These are phyloP conservation scores for Bauhinia variegata DNA, from an alignment of 306 rosid species.

Conservation along the genomic window DNA sequence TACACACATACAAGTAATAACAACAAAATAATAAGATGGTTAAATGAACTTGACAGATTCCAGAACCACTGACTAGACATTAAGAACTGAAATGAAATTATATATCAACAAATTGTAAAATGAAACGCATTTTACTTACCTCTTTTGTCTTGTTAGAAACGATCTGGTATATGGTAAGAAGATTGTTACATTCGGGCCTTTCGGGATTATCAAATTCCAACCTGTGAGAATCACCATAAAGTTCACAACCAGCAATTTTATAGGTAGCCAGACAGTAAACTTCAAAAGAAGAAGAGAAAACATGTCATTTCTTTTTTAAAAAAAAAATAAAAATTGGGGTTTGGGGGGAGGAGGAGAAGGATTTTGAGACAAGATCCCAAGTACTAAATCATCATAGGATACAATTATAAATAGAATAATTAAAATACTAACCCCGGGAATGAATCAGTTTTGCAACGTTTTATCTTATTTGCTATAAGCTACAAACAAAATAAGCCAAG, in stretches of 20 bases:
- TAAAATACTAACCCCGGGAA: slow-evolving; percentile 68
- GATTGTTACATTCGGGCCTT: slow-evolving; percentile 96
- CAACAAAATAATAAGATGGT: background rate
- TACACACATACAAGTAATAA: background rate
- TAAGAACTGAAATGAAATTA: background rate
- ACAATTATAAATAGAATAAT: slow-evolving; percentile 33
- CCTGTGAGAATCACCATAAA: slow-evolving; percentile 54
- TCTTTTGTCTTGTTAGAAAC: slow-evolving; percentile 78
- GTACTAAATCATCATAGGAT: slow-evolving; percentile 33
- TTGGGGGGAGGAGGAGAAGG: background rate
- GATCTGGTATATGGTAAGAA: slow-evolving; percentile 90
- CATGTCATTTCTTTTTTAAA: background rate
- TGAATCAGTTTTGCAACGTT: slow-evolving; percentile 97
- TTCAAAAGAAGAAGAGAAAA: slow-evolving; percentile 1
- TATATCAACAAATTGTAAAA: slow-evolving; percentile 1
- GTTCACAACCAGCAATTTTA: slow-evolving; percentile 26
- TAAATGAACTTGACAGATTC: slow-evolving; percentile 20
- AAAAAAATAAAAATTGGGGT: too few species aligned
- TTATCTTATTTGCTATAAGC: slow-evolving; percentile 90
- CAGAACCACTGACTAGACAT: slow-evolving; percentile 22
- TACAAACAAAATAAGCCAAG: slow-evolving; percentile 48
- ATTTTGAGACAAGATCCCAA: slow-evolving; percentile 17
- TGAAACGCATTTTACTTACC: slow-evolving; percentile 48
- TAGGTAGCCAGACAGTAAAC: slow-evolving; percentile 26
- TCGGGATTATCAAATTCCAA: slow-evolving; percentile 88